phyloP scores from a whole-genome alignment of 164 flowering plant genomes.

The Chimonanthus salicifolius region DNA sequence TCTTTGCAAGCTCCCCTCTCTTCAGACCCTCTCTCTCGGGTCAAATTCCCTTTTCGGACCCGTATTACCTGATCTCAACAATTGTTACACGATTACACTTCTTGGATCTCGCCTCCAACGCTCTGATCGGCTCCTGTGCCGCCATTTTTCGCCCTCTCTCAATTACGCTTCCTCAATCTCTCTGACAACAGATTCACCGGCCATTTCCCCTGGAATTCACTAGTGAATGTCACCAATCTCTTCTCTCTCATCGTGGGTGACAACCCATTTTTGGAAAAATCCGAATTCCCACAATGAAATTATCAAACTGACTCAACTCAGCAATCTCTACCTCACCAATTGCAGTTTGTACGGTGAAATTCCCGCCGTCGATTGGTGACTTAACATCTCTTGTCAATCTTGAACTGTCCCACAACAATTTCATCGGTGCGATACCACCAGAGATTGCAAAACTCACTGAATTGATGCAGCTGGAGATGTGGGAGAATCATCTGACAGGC shows the following conservation, averaged over 20 bases:
- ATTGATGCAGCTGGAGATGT: constrained; percentile 75
- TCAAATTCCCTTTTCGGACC: constrained; percentile 38
- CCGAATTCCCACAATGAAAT: constrained; percentile 49
- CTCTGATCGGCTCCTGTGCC: constrained; percentile 46
- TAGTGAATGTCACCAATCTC: constrained; percentile 34
- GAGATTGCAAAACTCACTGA: constrained; percentile 49
- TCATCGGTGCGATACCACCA: constrained; percentile 57
- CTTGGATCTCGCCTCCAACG: constrained; percentile 46
- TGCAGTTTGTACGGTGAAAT: constrained; percentile 54
- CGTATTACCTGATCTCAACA: constrained; percentile 26
- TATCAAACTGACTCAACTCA: constrained; percentile 36
- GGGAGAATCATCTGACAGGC: constrained; percentile 49
- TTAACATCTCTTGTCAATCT: constrained; percentile 42
- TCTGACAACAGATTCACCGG: constrained; percentile 53
- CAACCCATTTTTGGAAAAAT: constrained; percentile 32
- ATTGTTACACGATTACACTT: constrained; percentile 36
- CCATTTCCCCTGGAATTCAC: constrained; percentile 52
- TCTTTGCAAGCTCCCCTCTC: constrained; percentile 39
- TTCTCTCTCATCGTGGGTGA: constrained; percentile 52
- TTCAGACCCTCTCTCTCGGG: constrained; percentile 39
- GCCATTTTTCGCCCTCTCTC: constrained; percentile 34
- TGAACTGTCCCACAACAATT: constrained; percentile 44
- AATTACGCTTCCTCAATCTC: constrained; percentile 31
- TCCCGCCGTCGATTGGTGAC: constrained; percentile 58
- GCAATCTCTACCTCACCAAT: constrained; percentile 60